Evolutionary conservation across 164 flowering plant species (phyloP).

Genomic region (Magnolia kwangsiensis): DNA sequence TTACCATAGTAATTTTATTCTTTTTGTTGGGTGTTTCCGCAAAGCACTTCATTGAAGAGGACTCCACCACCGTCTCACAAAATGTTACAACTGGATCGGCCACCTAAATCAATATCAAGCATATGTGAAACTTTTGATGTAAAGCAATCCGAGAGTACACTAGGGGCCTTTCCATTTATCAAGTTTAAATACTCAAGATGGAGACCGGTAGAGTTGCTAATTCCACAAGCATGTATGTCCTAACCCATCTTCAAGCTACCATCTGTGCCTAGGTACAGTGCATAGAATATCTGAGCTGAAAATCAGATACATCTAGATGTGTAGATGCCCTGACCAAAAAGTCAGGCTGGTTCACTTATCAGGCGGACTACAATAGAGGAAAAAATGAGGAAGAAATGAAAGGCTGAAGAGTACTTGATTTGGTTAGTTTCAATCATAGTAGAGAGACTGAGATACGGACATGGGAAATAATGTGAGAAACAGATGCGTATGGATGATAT

Average conservation of each 20-base stretch:
- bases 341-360: not conserved
- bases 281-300: not conserved
- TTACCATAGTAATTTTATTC: slow-evolving; percentile 96
- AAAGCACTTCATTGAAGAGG: slow-evolving; percentile 98
- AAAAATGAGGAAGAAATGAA: no score
- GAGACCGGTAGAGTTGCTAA: not conserved
- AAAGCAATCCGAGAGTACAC: not conserved
- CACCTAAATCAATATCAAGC: slow-evolving; percentile 48
- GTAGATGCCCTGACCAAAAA: not conserved
- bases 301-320: not conserved
- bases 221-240: not conserved
- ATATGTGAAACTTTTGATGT: not conserved
- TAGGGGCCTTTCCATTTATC: not conserved
- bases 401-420: no score
- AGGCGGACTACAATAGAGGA: not conserved
- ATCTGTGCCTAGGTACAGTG: not conserved
- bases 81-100: slow-evolving; percentile 99
- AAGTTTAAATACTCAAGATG: not conserved
- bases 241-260: no score
- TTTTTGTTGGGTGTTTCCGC: slow-evolving; percentile 99
- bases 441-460: no score
- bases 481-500: no score
- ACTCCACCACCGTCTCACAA: slow-evolving; percentile 98
- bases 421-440: no score
- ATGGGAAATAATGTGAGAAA: no score